Evolutionary conservation across 352 stramenopile genomes (phyloP).

Genomic region (Phytopythium ostracodes): DNA sequence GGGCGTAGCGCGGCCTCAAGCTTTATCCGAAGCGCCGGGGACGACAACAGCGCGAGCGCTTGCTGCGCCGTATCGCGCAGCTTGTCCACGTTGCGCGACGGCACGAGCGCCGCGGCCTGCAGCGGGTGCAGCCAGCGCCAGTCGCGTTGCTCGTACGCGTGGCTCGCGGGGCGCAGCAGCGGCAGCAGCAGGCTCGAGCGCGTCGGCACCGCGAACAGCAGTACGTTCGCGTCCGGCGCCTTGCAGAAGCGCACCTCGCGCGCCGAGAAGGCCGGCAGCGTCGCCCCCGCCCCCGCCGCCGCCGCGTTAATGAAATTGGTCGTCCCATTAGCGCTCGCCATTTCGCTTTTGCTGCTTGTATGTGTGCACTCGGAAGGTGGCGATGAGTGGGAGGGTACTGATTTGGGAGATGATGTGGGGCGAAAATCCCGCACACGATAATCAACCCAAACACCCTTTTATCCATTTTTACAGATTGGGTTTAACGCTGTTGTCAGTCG

Average conservation of each 20-base stretch:
- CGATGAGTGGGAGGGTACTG: too few relatives aligned
- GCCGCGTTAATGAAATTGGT: background rate
- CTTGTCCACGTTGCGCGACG: slow-evolving; percentile 53
- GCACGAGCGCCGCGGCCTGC: slow-evolving; percentile 52
- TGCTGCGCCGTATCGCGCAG: slow-evolving; percentile 40
- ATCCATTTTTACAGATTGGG: too few relatives aligned
- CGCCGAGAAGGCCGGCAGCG: slow-evolving; percentile 48
- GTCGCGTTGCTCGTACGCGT: slow-evolving; percentile 63
- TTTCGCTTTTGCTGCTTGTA: background rate
- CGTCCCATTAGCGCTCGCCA: background rate
- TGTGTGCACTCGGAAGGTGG: too few relatives aligned
- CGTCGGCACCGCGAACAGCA: slow-evolving; percentile 45
- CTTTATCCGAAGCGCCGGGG: slow-evolving; percentile 21
- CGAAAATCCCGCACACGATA: too few relatives aligned
- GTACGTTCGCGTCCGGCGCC: slow-evolving; percentile 43
- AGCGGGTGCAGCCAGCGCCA: slow-evolving; percentile 68
- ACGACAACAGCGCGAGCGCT: slow-evolving; percentile 44
- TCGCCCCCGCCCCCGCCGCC: slow-evolving; percentile 4
- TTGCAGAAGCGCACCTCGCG: slow-evolving; percentile 51
- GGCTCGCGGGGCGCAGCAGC: slow-evolving; percentile 32
- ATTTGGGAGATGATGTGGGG: too few relatives aligned
- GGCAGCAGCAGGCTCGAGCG: slow-evolving; percentile 57
- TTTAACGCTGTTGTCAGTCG: too few relatives aligned
- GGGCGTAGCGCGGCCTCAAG: slow-evolving; percentile 24
- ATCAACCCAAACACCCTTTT: too few relatives aligned